A percentile compares a stretch with the other conserved stretches of the same genome.
These are phyloP conservation scores for Venturia oleaginea DNA, from an alignment of 2,329 filamentous ascomycete species.

Conservation along the genomic window DNA sequence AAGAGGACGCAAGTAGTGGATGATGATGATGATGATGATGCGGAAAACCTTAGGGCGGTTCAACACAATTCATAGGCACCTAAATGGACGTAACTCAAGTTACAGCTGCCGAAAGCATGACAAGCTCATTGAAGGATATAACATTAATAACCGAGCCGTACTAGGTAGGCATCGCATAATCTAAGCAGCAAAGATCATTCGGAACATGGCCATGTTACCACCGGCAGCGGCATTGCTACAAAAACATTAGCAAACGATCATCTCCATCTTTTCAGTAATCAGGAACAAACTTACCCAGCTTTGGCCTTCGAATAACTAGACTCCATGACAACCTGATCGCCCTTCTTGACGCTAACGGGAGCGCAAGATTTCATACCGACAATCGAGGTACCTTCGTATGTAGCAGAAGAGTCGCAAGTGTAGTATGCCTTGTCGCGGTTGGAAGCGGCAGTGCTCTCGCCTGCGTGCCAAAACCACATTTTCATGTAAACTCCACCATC, in stretches of 20 bases:
- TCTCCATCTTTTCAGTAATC: too few species aligned
- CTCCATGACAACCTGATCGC: constrained; percentile 2
- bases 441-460: background rate
- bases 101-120: too few species aligned
- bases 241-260: background rate
- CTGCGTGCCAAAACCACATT: background rate
- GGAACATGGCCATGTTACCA: background rate
- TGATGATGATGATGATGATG: too few species aligned
- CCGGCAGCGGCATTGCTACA: background rate
- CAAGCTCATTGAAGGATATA: background rate
- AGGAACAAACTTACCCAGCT: background rate
- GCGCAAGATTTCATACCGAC: background rate
- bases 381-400: background rate
- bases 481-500: background rate
- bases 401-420: background rate
- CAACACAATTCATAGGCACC: too few species aligned
- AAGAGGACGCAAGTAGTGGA: too few species aligned
- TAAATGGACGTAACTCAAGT: too few species aligned
- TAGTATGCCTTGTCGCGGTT: background rate
- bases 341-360: background rate
- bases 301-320: background rate
- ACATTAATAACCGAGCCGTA: background rate
- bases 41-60: too few species aligned
- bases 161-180: background rate
- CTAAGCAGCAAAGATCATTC: constrained; percentile 3